Conservation (phyloP, 345 rosid genomes). For the Moricandia arvensis region DNA sequence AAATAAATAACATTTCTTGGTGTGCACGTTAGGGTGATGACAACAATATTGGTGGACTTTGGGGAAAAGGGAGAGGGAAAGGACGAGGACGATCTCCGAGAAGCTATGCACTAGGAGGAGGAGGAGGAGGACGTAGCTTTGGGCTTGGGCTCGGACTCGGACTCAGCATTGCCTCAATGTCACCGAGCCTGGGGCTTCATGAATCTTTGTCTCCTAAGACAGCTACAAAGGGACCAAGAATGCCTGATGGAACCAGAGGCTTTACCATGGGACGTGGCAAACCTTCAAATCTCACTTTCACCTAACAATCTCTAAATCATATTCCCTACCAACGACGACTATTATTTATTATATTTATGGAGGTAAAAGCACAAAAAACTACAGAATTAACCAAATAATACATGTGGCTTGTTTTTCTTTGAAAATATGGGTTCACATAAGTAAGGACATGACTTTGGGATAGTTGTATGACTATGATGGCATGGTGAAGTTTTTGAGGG, state of each 20-base stretch:
- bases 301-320: constrained; percentile 36
- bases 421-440: constrained; percentile 13
- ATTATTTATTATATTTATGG: not conserved
- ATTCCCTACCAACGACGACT: not conserved
- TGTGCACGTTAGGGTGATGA: constrained; percentile 34
- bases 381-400: constrained; percentile 27
- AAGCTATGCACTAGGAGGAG: constrained; percentile 34
- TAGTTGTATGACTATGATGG: not conserved
- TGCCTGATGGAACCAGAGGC: constrained; percentile 86
- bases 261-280: constrained; percentile 92
- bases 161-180: constrained; percentile 29
- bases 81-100: constrained; percentile 57
- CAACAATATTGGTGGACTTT: constrained; percentile 38
- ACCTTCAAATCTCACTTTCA: constrained; percentile 39
- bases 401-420: constrained; percentile 17
- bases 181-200: constrained; percentile 35
- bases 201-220: constrained; percentile 49
- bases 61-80: constrained; percentile 71
- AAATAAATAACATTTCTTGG: not conserved
- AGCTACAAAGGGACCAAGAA: constrained; percentile 67
- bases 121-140: constrained; percentile 49
- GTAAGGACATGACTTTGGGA: not conserved
- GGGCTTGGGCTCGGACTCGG: constrained; percentile 33
- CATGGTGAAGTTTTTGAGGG: constrained; percentile 8
- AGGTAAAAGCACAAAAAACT: not conserved